Percentiles rank a stretch among this genome's conserved stretches.
Conservation (phyloP, 2,329 filamentous ascomycete species). For the Lecanosticta acicola region DNA sequence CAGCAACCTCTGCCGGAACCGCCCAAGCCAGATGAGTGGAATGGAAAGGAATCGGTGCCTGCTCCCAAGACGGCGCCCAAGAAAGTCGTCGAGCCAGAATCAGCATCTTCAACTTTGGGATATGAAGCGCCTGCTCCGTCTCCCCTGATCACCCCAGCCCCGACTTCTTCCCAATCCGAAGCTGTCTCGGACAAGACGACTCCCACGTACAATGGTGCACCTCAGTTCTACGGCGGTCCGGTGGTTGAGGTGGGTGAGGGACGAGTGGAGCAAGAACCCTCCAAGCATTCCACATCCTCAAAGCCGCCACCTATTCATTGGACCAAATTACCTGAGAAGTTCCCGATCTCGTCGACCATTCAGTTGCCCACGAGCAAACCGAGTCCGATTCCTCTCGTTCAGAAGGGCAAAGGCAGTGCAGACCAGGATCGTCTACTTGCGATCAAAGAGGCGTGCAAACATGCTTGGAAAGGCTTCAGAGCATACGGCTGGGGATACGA, state of each 20-base stretch:
- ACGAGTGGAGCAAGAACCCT: constrained; percentile 4
- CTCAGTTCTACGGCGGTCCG: constrained; percentile 4
- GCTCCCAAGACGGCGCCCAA: background rate
- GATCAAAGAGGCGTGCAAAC: constrained; percentile 69
- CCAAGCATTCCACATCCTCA: too few relatives aligned
- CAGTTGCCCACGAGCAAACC: constrained; percentile 66
- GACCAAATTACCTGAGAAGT: constrained; percentile 61
- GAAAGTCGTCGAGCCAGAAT: constrained; percentile 4
- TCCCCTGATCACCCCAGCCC: constrained; percentile 5
- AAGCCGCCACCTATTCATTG: constrained; percentile 59
- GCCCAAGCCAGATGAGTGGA: constrained; percentile 1
- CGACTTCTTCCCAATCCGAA: constrained; percentile 1
- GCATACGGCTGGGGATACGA: constrained; percentile 78
- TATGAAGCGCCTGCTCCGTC: constrained; percentile 3
- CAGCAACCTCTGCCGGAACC: constrained; percentile 6
- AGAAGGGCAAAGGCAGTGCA: constrained; percentile 56
- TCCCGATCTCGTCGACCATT: constrained; percentile 72
- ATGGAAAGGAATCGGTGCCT: background rate
- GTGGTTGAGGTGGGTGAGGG: constrained; percentile 7
- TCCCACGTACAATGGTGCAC: background rate
- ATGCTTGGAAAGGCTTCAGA: constrained; percentile 78
- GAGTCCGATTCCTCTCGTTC: constrained; percentile 68
- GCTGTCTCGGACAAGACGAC: background rate
- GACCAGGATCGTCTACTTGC: constrained; percentile 57
- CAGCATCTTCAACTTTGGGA: constrained; percentile 1